These are phyloP conservation scores for Steccherinum ochraceum DNA, from an alignment of 768 basidiomycete species.

Conservation along the genomic window DNA sequence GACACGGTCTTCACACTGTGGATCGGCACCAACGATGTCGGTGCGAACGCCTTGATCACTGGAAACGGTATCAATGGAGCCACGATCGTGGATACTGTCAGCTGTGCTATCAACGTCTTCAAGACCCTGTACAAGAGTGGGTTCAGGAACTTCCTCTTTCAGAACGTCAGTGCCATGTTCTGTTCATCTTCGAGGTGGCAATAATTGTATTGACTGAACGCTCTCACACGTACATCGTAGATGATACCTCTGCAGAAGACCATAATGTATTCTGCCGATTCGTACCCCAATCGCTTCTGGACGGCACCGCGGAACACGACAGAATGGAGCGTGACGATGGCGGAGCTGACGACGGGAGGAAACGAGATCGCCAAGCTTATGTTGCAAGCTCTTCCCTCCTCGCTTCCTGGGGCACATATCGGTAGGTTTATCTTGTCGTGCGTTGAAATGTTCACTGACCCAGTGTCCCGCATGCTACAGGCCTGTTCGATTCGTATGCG, in stretches of 20 bases:
- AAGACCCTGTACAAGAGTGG: conserved; percentile 49
- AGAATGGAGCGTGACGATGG: conserved; percentile 28
- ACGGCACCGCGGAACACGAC: conserved; percentile 25
- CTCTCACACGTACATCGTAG: conserved; percentile 12
- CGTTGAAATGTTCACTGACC: too few relatives aligned
- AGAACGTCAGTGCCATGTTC: conserved; percentile 41
- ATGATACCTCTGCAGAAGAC: conserved; percentile 28
- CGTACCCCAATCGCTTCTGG: conserved; percentile 29
- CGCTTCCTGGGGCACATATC: conserved; percentile 42
- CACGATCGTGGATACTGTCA: conserved; percentile 52
- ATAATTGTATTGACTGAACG: too few relatives aligned
- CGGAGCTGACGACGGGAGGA: conserved; percentile 23
- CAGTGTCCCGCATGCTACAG: conserved; percentile 29
- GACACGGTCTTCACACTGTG: conserved; percentile 60
- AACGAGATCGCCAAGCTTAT: conserved; percentile 24
- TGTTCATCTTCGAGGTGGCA: neutral
- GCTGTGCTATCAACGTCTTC: conserved; percentile 57
- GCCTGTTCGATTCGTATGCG: conserved; percentile 52
- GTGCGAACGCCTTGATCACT: conserved; percentile 45
- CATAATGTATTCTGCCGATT: conserved; percentile 24
- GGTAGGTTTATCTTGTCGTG: conserved; percentile 31
- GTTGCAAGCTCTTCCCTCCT: conserved; percentile 19
- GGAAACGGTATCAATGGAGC: conserved; percentile 38
- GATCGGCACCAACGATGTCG: conserved; percentile 58
- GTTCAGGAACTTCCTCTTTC: conserved; percentile 63